phyloP scores from a whole-genome alignment of 805 yeast species.

The Kluyveromyces dobzhanskii region DNA sequence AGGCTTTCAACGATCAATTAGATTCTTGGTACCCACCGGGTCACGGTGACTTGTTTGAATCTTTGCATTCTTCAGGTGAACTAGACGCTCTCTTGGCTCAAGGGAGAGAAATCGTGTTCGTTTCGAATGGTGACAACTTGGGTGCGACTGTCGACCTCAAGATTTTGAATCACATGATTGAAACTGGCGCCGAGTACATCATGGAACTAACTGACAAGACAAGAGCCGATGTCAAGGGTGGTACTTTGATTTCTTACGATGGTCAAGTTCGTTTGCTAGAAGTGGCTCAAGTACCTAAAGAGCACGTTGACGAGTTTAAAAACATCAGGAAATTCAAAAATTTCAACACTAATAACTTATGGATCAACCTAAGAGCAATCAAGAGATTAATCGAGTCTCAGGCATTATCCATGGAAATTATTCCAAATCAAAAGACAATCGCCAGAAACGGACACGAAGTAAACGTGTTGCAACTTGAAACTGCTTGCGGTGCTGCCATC shows the following conservation, averaged over 20 bases:
- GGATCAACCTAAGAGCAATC: conserved; percentile 93
- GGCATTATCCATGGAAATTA: conserved; percentile 82
- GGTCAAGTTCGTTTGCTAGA: conserved; percentile 92
- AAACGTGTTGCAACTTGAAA: conserved; percentile 89
- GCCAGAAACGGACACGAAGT: conserved; percentile 67
- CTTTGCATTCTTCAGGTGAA: conserved; percentile 83
- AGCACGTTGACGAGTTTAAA: conserved; percentile 96
- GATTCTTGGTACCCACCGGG: conserved; percentile 99
- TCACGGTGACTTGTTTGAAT: conserved; percentile 95
- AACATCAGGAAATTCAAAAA: conserved; percentile 96
- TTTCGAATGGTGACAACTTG: conserved; percentile 95
- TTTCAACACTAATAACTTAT: conserved; percentile 95
- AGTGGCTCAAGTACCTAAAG: conserved; percentile 98
- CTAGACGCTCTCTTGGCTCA: conserved; percentile 80
- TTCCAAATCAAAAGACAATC: conserved; percentile 87
- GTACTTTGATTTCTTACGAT: conserved; percentile 92
- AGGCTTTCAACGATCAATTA: conserved; percentile 57
- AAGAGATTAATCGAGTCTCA: conserved; percentile 83
- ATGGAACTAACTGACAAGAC: conserved; percentile 99
- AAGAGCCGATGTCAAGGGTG: conserved; percentile 99
- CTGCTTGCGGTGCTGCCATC: conserved; percentile 99
- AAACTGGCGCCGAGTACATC: conserved; percentile 84
- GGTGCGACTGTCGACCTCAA: conserved; percentile 96
- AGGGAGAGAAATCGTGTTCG: conserved; percentile 92
- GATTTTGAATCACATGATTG: conserved; percentile 87